Conservation (phyloP, 306 rosid species). For the Cucumis cinereus region DNA sequence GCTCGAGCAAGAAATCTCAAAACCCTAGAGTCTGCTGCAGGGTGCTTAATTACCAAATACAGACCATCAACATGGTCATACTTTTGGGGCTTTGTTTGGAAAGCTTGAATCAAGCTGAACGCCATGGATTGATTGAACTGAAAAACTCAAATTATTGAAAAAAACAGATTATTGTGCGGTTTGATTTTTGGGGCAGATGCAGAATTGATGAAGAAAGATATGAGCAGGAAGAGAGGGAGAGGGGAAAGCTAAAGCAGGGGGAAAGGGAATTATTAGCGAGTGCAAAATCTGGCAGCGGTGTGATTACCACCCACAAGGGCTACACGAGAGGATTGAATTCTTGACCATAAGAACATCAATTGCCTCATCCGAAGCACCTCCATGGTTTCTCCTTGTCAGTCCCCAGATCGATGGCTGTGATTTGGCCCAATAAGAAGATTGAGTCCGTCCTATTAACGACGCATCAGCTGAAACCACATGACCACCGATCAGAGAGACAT, state of each 20-base stretch:
- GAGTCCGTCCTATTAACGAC: background rate
- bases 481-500: slow-evolving; percentile 1
- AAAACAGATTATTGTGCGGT: background rate
- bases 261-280: slow-evolving; percentile 31
- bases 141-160: background rate
- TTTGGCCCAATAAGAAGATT: background rate
- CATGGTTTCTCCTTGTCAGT: slow-evolving; percentile 16
- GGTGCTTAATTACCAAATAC: slow-evolving; percentile 21
- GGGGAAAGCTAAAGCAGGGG: background rate
- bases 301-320: slow-evolving; percentile 81
- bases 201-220: slow-evolving; percentile 1
- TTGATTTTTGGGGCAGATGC: background rate
- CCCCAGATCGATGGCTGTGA: slow-evolving; percentile 14
- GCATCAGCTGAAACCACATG: background rate
- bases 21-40: slow-evolving; percentile 12
- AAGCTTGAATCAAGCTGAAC: slow-evolving; percentile 14
- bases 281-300: slow-evolving; percentile 60
- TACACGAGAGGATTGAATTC: slow-evolving; percentile 30
- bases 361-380: slow-evolving; percentile 37
- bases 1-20: slow-evolving; percentile 14
- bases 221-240: background rate
- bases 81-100: slow-evolving; percentile 5
- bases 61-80: slow-evolving; percentile 6
- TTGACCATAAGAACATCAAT: slow-evolving; percentile 34
- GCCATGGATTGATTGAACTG: slow-evolving; percentile 19